These are phyloP conservation scores for Coniochaeta pulveracea DNA, from an alignment of 2,329 filamentous ascomycete species.

Conservation along the genomic window DNA sequence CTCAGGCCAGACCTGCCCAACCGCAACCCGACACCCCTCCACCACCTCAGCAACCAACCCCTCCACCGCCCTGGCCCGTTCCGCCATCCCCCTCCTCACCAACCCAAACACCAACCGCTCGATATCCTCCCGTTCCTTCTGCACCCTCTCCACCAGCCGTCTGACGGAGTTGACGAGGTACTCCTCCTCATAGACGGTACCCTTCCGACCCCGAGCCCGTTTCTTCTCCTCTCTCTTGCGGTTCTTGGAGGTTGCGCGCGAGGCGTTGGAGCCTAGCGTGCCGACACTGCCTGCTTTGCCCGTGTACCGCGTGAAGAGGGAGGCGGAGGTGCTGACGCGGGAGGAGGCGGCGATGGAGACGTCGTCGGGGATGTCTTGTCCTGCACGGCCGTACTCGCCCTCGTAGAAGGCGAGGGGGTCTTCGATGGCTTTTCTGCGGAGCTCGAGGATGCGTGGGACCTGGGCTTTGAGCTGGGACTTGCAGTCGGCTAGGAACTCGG, in stretches of 20 bases:
- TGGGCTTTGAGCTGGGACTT: constrained; percentile 75
- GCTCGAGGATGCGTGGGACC: constrained; percentile 72
- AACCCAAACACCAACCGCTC: constrained; percentile 66
- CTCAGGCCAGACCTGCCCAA: constrained; percentile 52
- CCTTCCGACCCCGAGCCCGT: constrained; percentile 86
- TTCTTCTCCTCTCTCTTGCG: constrained; percentile 87
- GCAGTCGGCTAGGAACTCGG: constrained; percentile 90
- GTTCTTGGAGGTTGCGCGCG: constrained; percentile 77
- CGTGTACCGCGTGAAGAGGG: constrained; percentile 87
- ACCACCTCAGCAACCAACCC: constrained; percentile 63
- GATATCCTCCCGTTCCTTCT: constrained; percentile 60
- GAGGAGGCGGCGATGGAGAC: constrained; percentile 78
- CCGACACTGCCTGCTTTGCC: constrained; percentile 35
- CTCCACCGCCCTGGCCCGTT: constrained; percentile 72
- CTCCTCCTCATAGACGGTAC: constrained; percentile 95
- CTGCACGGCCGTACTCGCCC: constrained; percentile 42
- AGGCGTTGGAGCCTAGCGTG: constrained; percentile 54
- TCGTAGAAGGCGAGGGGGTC: constrained; percentile 88
- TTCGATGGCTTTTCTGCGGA: constrained; percentile 67
- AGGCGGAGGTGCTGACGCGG: constrained; percentile 69
- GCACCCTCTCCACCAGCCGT: constrained; percentile 72
- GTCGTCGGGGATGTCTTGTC: constrained; percentile 71
- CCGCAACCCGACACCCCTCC: constrained; percentile 52
- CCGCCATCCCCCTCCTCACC: constrained; percentile 72
- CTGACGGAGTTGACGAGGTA: constrained; percentile 85